phyloP scores from a whole-genome alignment of 202 grass and related monocot genomes.

The Carex sylvatica region DNA sequence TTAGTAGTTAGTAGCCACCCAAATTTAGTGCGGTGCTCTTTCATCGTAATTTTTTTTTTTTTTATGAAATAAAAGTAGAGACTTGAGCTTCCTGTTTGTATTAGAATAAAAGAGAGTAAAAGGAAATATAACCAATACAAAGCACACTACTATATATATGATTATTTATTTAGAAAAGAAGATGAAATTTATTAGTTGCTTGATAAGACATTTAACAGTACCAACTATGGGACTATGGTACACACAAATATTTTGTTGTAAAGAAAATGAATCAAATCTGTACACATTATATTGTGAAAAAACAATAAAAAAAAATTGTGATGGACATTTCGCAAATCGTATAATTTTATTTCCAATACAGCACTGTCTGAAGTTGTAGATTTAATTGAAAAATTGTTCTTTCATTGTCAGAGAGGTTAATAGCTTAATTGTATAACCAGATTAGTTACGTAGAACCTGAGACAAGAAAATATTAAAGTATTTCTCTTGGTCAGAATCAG shows the following conservation, averaged over 20 bases:
- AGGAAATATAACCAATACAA: background rate
- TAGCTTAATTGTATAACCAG: background rate
- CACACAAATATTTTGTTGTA: background rate
- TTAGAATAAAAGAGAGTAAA: background rate
- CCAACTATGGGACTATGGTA: background rate
- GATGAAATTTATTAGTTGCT: background rate
- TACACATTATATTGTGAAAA: background rate
- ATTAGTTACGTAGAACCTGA: background rate
- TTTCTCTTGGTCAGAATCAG: background rate
- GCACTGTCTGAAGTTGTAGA: background rate
- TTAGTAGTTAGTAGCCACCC: background rate
- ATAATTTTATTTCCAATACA: background rate
- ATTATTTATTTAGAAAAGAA: background rate
- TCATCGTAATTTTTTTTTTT: too few species aligned
- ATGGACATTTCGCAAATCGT: background rate
- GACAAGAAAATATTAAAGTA: background rate
- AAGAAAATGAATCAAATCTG: background rate
- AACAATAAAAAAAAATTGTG: background rate
- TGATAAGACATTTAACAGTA: background rate
- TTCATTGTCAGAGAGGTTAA: background rate
- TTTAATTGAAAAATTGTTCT: background rate
- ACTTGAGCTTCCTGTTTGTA: background rate
- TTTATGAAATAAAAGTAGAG: too few species aligned
- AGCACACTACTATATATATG: background rate
- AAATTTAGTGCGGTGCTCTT: background rate